Conservation (phyloP, 805 yeast species). For the Debaryomyces castellii region DNA sequence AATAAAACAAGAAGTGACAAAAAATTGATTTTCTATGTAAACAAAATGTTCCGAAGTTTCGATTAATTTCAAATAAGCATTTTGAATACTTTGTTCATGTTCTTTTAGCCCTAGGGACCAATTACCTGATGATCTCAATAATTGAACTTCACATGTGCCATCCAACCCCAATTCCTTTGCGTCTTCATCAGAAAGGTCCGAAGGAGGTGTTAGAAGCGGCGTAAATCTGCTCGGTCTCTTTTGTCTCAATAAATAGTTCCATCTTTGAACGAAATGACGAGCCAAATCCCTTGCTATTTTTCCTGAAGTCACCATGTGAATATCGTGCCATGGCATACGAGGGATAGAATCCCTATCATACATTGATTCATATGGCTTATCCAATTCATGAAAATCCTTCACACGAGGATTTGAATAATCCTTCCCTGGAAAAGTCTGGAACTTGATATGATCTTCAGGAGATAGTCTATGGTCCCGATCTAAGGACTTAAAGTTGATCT, state of each 20-base stretch:
- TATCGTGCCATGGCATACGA: conserved; percentile 99
- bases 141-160: conserved; percentile 91
- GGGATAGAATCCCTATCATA: conserved; percentile 79
- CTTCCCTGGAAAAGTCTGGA: conserved; percentile 89
- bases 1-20: conserved; percentile 82
- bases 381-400: conserved; percentile 77
- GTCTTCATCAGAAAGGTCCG: conserved; percentile 78
- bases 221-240: conserved; percentile 94
- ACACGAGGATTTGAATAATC: conserved; percentile 96
- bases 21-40: conserved; percentile 94
- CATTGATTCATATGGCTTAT: conserved; percentile 88
- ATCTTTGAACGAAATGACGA: conserved; percentile 94
- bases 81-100: conserved; percentile 86
- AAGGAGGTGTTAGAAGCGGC: conserved; percentile 89
- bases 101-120: conserved; percentile 93
- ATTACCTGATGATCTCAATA: conserved; percentile 81
- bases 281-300: conserved; percentile 91
- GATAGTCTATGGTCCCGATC: conserved; percentile 28
- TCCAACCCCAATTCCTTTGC: conserved; percentile 56
- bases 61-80: conserved; percentile 85
- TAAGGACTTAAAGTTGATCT: conserved; percentile 30
- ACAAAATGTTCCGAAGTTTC: conserved; percentile 91
- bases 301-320: conserved; percentile 93
- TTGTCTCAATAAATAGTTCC: conserved; percentile 92
- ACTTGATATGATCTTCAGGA: conserved; percentile 42